Percentiles rank a stretch among this genome's conserved stretches.
Conservation (phyloP, 225 moss, liverwort and hornwort genomes). For the Marchantia paleacea region DNA sequence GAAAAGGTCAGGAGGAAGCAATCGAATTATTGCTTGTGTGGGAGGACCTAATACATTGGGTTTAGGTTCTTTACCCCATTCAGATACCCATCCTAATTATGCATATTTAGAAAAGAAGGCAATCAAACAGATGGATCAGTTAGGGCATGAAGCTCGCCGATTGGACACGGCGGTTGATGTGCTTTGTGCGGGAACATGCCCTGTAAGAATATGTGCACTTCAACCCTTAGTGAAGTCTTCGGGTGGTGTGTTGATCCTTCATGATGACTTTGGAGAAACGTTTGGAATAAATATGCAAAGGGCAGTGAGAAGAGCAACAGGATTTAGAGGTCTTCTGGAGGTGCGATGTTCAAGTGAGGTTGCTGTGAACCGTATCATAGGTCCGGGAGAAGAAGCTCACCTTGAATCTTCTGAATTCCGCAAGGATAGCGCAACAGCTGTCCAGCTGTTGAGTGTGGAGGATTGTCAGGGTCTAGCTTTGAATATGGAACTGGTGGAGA, state of each 20-base stretch:
- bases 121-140: constrained; percentile 78
- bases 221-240: constrained; percentile 84
- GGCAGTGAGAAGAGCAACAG: constrained; percentile 80
- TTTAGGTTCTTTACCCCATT: constrained; percentile 69
- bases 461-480: constrained; percentile 94
- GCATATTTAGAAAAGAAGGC: constrained; percentile 91
- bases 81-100: constrained; percentile 73
- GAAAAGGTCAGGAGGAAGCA: constrained; percentile 92
- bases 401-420: constrained; percentile 68
- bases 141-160: constrained; percentile 78
- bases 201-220: constrained; percentile 76
- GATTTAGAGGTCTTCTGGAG: constrained; percentile 82
- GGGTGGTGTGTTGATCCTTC: constrained; percentile 80
- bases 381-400: constrained; percentile 82
- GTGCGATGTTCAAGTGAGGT: constrained; percentile 83
- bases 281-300: constrained; percentile 87
- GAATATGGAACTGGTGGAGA: constrained; percentile 74
- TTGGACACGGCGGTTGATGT: constrained; percentile 87
- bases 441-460: constrained; percentile 84
- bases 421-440: constrained; percentile 70
- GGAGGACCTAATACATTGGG: constrained; percentile 92
- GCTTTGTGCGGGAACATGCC: constrained; percentile 95
- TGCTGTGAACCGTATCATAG: constrained; percentile 82
- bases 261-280: constrained; percentile 94
- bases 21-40: constrained; percentile 81